Evolutionary conservation across 805 yeast species (phyloP).

Genomic region (Candida vartiovaarae): DNA sequence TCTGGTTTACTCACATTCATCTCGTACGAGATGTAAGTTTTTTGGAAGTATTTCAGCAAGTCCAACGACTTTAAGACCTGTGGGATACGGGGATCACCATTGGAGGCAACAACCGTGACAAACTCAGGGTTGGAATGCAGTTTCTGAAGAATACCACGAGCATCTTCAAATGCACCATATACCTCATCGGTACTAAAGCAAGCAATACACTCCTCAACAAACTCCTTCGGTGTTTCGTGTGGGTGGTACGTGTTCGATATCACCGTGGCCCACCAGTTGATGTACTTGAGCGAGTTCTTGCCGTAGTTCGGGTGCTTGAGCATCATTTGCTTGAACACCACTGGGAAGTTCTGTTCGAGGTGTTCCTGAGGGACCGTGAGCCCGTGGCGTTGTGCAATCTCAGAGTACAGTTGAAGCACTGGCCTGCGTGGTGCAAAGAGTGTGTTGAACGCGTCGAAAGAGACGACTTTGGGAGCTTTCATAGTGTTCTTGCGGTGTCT

Average conservation of each 20-base stretch:
- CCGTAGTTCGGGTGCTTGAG: conserved; percentile 57
- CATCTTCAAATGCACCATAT: conserved; percentile 48
- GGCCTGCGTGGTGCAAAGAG: conserved; percentile 51
- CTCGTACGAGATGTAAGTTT: conserved; percentile 50
- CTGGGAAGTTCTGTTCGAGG: conserved; percentile 15
- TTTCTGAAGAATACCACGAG: conserved; percentile 35
- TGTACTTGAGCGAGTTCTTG: conserved; percentile 23
- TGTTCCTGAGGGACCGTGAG: conserved; percentile 24
- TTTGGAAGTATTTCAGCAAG: conserved; percentile 33
- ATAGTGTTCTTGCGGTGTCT: not conserved
- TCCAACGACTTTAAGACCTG: conserved; percentile 40
- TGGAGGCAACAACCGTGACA: conserved; percentile 42
- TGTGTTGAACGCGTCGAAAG: conserved; percentile 67
- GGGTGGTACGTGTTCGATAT: conserved; percentile 38
- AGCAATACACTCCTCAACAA: conserved; percentile 38
- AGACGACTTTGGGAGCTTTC: conserved; percentile 32
- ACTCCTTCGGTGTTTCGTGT: conserved; percentile 23
- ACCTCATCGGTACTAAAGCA: conserved; percentile 49
- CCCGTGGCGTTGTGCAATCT: conserved; percentile 41
- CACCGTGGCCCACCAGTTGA: conserved; percentile 54
- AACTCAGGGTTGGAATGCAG: conserved; percentile 27
- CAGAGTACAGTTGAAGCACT: conserved; percentile 45
- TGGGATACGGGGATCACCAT: conserved; percentile 54
- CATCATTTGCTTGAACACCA: conserved; percentile 30
- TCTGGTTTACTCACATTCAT: conserved; percentile 49